These are phyloP conservation scores for Cladophialophora chaetospira DNA, from an alignment of 2,329 filamentous ascomycete species.

Conservation along the genomic window DNA sequence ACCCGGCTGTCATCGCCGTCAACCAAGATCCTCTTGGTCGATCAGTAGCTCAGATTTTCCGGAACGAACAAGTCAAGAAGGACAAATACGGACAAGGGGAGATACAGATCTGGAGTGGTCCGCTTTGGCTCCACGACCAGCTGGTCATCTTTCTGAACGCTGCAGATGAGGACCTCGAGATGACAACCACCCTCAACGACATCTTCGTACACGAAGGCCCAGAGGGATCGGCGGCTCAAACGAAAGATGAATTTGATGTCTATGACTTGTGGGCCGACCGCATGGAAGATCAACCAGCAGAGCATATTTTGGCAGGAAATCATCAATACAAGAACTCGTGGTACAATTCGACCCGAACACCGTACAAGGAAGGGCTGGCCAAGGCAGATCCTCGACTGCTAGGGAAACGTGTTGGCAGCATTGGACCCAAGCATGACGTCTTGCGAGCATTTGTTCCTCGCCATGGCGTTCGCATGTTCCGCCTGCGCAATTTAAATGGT, in stretches of 20 bases:
- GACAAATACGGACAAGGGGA: constrained; percentile 49
- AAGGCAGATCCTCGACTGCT: constrained; percentile 48
- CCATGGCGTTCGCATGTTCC: constrained; percentile 54
- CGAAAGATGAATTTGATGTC: constrained; percentile 52
- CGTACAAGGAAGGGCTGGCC: constrained; percentile 50
- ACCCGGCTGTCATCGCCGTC: constrained; percentile 53
- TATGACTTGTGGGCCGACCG: constrained; percentile 59
- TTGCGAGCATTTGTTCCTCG: constrained; percentile 40
- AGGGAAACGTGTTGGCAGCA: constrained; percentile 51
- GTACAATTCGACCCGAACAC: constrained; percentile 53
- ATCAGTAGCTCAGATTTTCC: constrained; percentile 49
- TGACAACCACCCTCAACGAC: constrained; percentile 56
- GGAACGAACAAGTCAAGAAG: constrained; percentile 44
- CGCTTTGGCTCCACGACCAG: constrained; percentile 51
- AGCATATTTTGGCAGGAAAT: constrained; percentile 46
- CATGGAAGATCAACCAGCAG: constrained; percentile 51
- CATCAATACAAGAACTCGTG: constrained; percentile 39
- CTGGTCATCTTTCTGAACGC: constrained; percentile 56
- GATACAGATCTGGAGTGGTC: constrained; percentile 54
- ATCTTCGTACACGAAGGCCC: constrained; percentile 55
- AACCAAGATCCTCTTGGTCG: constrained; percentile 50
- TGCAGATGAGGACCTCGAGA: constrained; percentile 44
- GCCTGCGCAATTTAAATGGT: constrained; percentile 40
- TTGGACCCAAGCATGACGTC: constrained; percentile 45
- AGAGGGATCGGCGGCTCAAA: constrained; percentile 45